Conservation (phyloP, 129 eudicot species). For the Ambrosia trifida region DNA sequence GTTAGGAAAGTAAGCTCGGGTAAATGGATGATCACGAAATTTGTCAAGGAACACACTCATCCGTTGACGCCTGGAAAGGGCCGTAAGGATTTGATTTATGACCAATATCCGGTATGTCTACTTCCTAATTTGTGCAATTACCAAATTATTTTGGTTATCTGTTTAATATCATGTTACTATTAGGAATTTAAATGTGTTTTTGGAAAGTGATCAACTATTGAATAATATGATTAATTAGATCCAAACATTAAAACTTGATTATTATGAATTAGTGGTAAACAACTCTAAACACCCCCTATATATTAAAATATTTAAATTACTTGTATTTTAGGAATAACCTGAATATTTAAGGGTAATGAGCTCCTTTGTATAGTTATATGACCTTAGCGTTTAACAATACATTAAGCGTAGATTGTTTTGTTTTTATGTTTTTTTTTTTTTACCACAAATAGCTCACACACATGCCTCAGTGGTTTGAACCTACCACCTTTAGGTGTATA, state of each 20-base stretch:
- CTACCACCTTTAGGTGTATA: not conserved
- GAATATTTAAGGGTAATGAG: too few species aligned
- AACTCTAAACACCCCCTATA: too few species aligned
- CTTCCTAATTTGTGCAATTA: constrained; percentile 4
- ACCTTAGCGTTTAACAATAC: not conserved
- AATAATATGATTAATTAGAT: too few species aligned
- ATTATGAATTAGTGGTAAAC: too few species aligned
- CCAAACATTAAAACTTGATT: too few species aligned
- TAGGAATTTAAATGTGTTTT: not conserved
- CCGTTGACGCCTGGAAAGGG: constrained; percentile 83
- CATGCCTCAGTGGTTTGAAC: not conserved
- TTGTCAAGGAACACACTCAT: constrained; percentile 80
- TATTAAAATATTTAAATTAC: too few species aligned
- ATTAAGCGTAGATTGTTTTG: not conserved
- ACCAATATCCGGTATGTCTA: constrained; percentile 82
- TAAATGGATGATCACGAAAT: constrained; percentile 79
- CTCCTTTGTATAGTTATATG: not conserved
- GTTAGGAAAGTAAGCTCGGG: constrained; percentile 81
- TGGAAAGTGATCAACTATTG: not conserved
- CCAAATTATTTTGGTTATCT: not conserved
- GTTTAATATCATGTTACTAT: not conserved
- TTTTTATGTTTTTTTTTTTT: not conserved
- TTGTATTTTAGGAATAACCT: too few species aligned
- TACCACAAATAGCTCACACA: not conserved
- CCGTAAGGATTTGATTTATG: constrained; percentile 64